Evolutionary conservation across 2,329 filamentous ascomycete species (phyloP), one percentile per base, ranked within the genome.

Genomic region (Fusarium beomiforme): DNA sequence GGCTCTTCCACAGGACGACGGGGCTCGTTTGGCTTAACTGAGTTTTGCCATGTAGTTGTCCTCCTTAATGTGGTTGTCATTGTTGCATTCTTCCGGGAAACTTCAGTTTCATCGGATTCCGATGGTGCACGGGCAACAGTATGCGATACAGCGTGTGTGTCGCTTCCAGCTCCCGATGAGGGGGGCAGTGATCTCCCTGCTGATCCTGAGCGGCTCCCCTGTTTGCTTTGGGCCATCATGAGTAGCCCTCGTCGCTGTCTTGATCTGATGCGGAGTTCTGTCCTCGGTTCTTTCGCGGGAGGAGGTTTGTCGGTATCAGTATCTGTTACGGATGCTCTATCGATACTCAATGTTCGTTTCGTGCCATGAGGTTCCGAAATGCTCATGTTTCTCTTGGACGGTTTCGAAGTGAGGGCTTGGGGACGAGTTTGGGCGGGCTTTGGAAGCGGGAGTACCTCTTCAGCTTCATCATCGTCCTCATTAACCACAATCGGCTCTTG

Each of bases 161-260:
- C 47, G 14, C 34, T 34, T 11, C 36, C 23, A 36, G 41, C 46
- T n/a, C 54, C 53, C 23, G 41, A 37, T 8, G 44, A 36, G 8
- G n/a, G 39, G 26, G 54, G 53, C 8, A n/a, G 21, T 31, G 21
- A 42, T 23, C 53, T 58, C 54, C 14, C 49, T 23, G 24, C 24
- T n/a, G 42, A 58, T 24, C 11, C 26, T 44, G 21, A 12, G 14
- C 54, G 42, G 8, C 56, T 54, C 12, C 41, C 24, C 41, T 67
- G 50, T 29, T 74, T 70, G 57, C 76, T 80, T 55, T 85, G 82
- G 2, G 83, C 79, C 8, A 86, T 56, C 77, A 87, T 80, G 44
- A 88, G 72, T 11, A 88, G 72, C 4, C 86, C 86, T 56, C 85
- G 81, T 64, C 83, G 85, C 64, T 83, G 83, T 61, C 83, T 81